These are phyloP conservation scores for Picea engelmannii DNA, from an alignment of 83 land plant species.

Conservation along the genomic window DNA sequence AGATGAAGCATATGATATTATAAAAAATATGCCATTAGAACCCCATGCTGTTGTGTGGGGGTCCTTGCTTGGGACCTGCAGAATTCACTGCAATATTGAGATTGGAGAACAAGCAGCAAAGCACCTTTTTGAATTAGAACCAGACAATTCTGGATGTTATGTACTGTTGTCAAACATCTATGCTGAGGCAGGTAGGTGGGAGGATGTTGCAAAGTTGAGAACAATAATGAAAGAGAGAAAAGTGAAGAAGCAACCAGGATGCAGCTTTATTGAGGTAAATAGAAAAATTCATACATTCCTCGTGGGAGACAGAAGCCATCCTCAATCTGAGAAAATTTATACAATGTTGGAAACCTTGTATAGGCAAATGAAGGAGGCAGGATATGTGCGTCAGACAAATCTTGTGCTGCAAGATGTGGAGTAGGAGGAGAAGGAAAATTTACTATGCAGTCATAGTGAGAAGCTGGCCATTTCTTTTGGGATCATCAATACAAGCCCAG, in stretches of 20 bases:
- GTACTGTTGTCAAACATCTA: neutral
- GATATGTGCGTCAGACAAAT: neutral
- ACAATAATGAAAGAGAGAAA: no score
- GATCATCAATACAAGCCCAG: no score
- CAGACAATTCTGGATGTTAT: neutral
- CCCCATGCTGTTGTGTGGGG: neutral
- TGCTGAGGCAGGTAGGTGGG: neutral
- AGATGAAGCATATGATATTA: neutral
- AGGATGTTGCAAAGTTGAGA: neutral
- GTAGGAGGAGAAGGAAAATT: neutral
- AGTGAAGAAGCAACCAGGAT: neutral
- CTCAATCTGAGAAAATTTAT: neutral
- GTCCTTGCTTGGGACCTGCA: neutral
- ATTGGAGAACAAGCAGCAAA: no score
- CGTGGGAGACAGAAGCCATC: neutral
- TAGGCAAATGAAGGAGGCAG: neutral
- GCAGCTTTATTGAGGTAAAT: conserved; percentile 1
- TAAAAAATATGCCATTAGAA: neutral
- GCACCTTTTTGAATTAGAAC: no score
- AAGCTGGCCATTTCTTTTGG: no score
- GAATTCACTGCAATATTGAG: no score
- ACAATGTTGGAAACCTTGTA: neutral
- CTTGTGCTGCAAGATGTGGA: neutral
- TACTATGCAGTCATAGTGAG: neutral
- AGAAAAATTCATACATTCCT: neutral